Evolutionary conservation across 352 stramenopile genomes (phyloP).

Genomic region (Aphanomyces cochlioides): DNA sequence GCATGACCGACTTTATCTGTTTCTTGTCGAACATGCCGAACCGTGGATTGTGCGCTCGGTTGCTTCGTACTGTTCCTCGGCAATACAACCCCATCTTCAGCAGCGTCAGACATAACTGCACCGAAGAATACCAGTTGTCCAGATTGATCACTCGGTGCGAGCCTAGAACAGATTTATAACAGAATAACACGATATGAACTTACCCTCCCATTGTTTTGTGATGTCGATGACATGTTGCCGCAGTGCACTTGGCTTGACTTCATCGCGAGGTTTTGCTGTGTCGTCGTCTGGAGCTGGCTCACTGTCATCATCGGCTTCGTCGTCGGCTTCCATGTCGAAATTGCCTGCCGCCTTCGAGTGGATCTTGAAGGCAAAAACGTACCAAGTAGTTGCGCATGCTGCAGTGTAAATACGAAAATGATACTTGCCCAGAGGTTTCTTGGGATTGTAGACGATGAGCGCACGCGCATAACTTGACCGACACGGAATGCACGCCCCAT

Average conservation of each 20-base stretch:
- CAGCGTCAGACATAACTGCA: slow-evolving; percentile 5
- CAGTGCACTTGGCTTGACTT: slow-evolving; percentile 7
- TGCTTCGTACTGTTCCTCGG: slow-evolving; percentile 2
- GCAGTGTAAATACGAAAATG: background rate
- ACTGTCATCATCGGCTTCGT: background rate
- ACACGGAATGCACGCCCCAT: background rate
- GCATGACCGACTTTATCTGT: background rate
- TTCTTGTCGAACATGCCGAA: slow-evolving; percentile 10
- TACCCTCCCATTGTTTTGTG: slow-evolving; percentile 2
- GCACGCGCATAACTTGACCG: background rate
- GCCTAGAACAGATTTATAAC: background rate
- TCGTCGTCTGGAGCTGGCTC: background rate
- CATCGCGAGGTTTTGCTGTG: background rate
- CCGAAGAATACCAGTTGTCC: slow-evolving; percentile 1
- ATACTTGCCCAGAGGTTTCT: slow-evolving; percentile 3
- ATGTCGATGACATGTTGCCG: slow-evolving; percentile 1
- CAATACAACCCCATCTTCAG: slow-evolving; percentile 6
- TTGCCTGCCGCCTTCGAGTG: background rate
- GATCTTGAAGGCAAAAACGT: slow-evolving; percentile 7
- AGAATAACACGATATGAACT: slow-evolving; percentile 2
- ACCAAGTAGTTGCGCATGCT: background rate
- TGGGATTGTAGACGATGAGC: background rate
- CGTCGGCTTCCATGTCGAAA: background rate
- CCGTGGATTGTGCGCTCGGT: slow-evolving; percentile 2
- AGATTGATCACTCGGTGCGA: slow-evolving; percentile 6